A percentile compares a stretch with the other conserved stretches of the same genome.
phyloP scores from a whole-genome alignment of 2,329 filamentous ascomycete species.

The Fusarium secorum region DNA sequence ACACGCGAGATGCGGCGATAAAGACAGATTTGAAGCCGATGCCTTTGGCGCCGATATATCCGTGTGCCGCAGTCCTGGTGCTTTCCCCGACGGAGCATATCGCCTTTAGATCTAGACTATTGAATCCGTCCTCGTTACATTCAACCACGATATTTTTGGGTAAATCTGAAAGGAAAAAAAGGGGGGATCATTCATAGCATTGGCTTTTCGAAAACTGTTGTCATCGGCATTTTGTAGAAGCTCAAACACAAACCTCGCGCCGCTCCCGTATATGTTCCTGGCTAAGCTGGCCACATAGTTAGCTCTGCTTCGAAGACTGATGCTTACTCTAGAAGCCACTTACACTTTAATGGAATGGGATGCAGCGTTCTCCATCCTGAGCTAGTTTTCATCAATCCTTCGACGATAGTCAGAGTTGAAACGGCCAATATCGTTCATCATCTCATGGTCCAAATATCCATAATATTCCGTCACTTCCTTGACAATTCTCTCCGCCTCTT shows the following conservation, averaged over 20 bases:
- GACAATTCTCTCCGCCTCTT: conserved; percentile 23
- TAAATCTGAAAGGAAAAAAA: conserved; percentile 28
- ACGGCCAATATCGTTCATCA: conserved; percentile 29
- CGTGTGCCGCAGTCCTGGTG: conserved; percentile 20
- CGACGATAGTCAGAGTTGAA: conserved; percentile 26
- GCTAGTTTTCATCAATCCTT: conserved; percentile 28
- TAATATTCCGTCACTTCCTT: conserved; percentile 10
- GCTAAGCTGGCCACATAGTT: no score
- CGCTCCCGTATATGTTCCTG: conserved; percentile 30
- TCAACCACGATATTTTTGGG: conserved; percentile 25
- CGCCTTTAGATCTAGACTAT: conserved; percentile 1
- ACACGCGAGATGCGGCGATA: conserved; percentile 15
- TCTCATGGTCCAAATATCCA: conserved; percentile 16
- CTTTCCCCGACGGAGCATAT: conserved; percentile 29
- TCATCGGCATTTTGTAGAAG: conserved; percentile 35
- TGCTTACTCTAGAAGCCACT: not conserved
- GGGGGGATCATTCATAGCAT: accelerated
- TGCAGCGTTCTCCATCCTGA: conserved; percentile 14
- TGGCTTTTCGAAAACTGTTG: conserved; percentile 7
- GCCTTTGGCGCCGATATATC: conserved; percentile 28
- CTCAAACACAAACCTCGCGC: conserved; percentile 31
- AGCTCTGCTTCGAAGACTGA: no score
- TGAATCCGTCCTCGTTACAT: conserved; percentile 32
- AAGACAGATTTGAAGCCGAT: conserved; percentile 33
- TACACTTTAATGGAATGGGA: conserved; percentile 30